These are phyloP conservation scores for Talaromyces sp. DNA, from an alignment of 2,329 filamentous ascomycete species.

Conservation along the genomic window DNA sequence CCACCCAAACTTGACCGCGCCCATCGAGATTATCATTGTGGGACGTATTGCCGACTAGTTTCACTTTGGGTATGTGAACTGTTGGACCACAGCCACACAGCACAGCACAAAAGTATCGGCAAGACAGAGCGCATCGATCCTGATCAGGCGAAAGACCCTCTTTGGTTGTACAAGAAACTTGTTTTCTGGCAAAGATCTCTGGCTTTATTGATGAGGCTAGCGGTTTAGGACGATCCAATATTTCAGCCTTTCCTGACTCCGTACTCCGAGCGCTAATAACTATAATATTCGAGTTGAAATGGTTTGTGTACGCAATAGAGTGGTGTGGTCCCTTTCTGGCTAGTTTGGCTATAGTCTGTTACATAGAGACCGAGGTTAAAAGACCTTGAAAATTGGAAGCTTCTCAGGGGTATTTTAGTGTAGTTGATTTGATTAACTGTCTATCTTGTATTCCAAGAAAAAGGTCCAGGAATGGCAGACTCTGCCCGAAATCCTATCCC, in stretches of 20 bases:
- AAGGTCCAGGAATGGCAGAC: background rate
- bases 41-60: slow-evolving; percentile 14
- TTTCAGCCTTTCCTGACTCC: no score
- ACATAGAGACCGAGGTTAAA: no score
- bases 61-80: slow-evolving; percentile 3
- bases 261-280: no score
- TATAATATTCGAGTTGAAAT: no score
- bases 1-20: slow-evolving; percentile 9
- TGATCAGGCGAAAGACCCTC: no score
- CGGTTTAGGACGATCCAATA: no score
- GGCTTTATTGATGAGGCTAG: no score
- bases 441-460: background rate
- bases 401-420: slow-evolving; percentile 2
- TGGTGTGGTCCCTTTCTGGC: no score
- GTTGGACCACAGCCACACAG: slow-evolving; percentile 10
- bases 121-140: background rate
- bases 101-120: background rate
- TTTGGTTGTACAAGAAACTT: no score
- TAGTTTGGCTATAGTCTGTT: background rate
- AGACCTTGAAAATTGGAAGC: background rate
- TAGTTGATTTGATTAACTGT: background rate
- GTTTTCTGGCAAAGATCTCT: no score
- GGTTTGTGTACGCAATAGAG: no score
- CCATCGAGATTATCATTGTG: slow-evolving; percentile 13
- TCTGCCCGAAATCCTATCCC: background rate